Evolutionary conservation across 139 green algal species (phyloP).

Genomic region (Micractinium conductrix): DNA sequence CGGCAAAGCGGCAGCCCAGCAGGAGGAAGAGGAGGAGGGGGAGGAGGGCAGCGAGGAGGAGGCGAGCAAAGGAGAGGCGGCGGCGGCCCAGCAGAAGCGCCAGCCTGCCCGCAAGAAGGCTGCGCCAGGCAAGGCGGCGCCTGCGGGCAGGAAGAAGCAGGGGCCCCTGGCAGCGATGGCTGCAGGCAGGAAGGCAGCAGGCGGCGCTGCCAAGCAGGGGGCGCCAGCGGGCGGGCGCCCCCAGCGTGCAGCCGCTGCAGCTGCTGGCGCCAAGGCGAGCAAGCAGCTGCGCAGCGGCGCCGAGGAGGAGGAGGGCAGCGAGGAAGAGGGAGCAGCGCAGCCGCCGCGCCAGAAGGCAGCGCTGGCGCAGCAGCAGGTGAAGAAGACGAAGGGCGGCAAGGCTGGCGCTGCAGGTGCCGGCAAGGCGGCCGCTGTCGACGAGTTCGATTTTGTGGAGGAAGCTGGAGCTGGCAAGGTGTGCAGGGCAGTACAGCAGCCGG

Average conservation of each 20-base stretch:
- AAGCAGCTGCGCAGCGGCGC: too few relatives aligned
- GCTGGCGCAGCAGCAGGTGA: neutral
- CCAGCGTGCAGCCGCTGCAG: neutral
- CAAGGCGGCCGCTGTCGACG: neutral
- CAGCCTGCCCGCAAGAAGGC: neutral
- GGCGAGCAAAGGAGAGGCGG: neutral
- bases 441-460: neutral
- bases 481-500: neutral
- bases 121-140: neutral
- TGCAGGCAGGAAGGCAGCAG: neutral
- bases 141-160: neutral
- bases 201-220: neutral
- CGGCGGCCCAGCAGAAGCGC: neutral
- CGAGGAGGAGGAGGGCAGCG: constrained; percentile 1
- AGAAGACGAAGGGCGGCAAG: too few relatives aligned
- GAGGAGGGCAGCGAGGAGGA: neutral
- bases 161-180: neutral
- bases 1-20: neutral
- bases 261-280: constrained; percentile 1
- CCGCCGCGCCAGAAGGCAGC: neutral
- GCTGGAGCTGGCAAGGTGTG: too few relatives aligned
- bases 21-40: neutral
- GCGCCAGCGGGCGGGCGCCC: neutral
- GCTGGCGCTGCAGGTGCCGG: too few relatives aligned
- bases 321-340: neutral